A percentile compares a stretch with the other conserved stretches of the same genome.
These are phyloP conservation scores for Globisporangium nodosum DNA, from an alignment of 352 stramenopile species.

Conservation along the genomic window DNA sequence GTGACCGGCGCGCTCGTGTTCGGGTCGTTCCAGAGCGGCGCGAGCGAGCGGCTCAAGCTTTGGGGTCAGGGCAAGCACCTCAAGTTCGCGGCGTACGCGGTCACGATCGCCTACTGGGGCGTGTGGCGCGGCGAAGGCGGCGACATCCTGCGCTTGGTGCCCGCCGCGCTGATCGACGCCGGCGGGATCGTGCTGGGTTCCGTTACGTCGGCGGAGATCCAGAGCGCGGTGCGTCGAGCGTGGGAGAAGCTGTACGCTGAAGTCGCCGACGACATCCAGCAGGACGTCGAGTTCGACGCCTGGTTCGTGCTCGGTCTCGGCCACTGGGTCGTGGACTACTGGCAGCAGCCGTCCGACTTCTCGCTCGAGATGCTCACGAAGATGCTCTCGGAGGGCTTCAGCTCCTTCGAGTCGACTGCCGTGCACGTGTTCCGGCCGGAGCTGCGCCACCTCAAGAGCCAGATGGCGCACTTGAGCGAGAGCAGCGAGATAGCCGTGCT, in stretches of 20 bases:
- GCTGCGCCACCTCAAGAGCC: constrained; percentile 34
- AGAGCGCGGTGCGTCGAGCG: constrained; percentile 2
- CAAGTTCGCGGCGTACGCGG: constrained; percentile 58
- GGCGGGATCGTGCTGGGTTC: constrained; percentile 22
- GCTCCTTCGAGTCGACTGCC: constrained; percentile 43
- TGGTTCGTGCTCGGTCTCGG: constrained; percentile 65
- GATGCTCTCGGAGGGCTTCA: constrained; percentile 54
- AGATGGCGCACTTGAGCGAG: constrained; percentile 37
- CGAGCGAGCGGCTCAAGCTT: constrained; percentile 25
- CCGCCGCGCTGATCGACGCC: constrained; percentile 57
- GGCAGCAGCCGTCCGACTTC: constrained; percentile 75
- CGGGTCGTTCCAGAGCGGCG: constrained; percentile 23
- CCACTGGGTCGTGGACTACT: constrained; percentile 76
- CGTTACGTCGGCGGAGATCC: constrained; percentile 22
- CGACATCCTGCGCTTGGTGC: constrained; percentile 44
- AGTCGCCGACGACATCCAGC: constrained; percentile 33
- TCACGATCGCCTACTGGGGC: constrained; percentile 53
- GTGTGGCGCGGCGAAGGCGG: constrained; percentile 41
- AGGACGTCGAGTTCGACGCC: constrained; percentile 59
- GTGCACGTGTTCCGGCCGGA: constrained; percentile 51
- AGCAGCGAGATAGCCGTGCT: constrained; percentile 48
- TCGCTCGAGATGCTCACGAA: constrained; percentile 61
- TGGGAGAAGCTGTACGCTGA: constrained; percentile 8
- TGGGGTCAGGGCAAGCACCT: constrained; percentile 67
- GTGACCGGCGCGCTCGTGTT: constrained; percentile 30